Base-by-base conservation (phyloP, 2,329 filamentous ascomycete genomes). In the Aspergillus eucalypticola region DNA sequence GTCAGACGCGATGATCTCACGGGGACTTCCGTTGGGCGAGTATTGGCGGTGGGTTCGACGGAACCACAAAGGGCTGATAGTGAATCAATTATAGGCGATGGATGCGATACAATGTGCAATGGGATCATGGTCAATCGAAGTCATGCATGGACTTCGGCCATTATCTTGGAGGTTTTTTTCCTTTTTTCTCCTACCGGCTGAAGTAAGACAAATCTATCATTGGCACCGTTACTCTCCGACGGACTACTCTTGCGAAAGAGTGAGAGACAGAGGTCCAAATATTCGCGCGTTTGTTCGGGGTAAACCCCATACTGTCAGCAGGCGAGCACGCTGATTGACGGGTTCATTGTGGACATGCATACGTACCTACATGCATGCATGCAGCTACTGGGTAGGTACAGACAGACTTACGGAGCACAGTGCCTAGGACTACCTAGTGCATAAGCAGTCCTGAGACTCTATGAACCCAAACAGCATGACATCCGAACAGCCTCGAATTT, bases 11-110 rank as follows among this genome's bases (percentile, higher is more conserved):
- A 41, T 35, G 49, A 66, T 64, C 58, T 56, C 64, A 53, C 54
- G 48, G 51, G 51, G 57, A 32, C 41, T 44, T 60, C 58, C 57
- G 58, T 55, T 60, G 55, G 61, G 59, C 27, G 60, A 56, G 64
- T 54, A 65, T 59, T 51, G 51, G 46, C 60, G 54, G 62, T 59
- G 55, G 63, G 38, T 57, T 62, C 50, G 41, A 44, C 13, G 29
- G 41, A 21, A 44, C 41, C 10, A 13, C 5, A 19, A 23, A 21
- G 41, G 41, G 17, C 17, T 44, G 41, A 23, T 44, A 21, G 15
- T 23, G 11, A n/a, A 29, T 29, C 3, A n/a, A 21, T 21, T 25
- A 27, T 32, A 27, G 23, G 46, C 46, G 25, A 35, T 35, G 29
- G 29, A 35, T 35, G 29, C 10, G 29, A 35, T 32, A 11, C 29